phyloP scores from a whole-genome alignment of 257 asterid genomes.

The Solanum pinnatisectum region DNA sequence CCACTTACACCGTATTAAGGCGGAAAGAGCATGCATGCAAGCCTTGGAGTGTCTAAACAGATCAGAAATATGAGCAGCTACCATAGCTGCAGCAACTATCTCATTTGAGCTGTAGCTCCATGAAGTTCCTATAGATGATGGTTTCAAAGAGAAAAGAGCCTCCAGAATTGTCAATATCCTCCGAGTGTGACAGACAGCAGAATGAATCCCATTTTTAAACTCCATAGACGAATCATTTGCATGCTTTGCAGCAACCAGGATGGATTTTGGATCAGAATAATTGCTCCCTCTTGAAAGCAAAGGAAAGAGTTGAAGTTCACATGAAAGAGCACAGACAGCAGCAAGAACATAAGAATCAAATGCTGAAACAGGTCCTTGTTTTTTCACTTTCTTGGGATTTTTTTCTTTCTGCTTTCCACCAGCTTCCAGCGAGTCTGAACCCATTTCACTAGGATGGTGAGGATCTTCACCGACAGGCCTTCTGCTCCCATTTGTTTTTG shows the following conservation, averaged over 20 bases:
- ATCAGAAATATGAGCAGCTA: conserved; percentile 96
- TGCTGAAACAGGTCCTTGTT: conserved; percentile 90
- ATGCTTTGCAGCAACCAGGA: conserved; percentile 24
- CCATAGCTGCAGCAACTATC: conserved; percentile 99
- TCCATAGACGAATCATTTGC: conserved; percentile 39
- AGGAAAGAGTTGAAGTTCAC: conserved; percentile 91
- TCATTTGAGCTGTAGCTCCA: conserved; percentile 94
- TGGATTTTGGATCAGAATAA: conserved; percentile 18
- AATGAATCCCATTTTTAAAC: conserved; percentile 54
- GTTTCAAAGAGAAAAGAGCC: conserved; percentile 93
- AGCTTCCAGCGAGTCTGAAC: conserved; percentile 28
- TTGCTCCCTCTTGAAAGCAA: conserved; percentile 55
- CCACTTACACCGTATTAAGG: conserved; percentile 85
- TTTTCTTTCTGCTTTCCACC: conserved; percentile 31
- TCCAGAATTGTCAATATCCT: conserved; percentile 86
- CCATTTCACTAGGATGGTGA: conserved; percentile 22
- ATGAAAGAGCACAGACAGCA: conserved; percentile 95
- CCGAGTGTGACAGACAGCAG: conserved; percentile 84
- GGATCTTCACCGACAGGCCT: conserved; percentile 50
- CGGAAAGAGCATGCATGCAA: conserved; percentile 85
- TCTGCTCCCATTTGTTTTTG: conserved; percentile 71
- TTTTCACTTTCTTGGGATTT: conserved; percentile 41
- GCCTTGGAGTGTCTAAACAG: conserved; percentile 92
- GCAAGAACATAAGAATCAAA: conserved; percentile 97
- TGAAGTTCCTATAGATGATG: conserved; percentile 84